Evolutionary conservation across 106 monocot species (phyloP).

Genomic region (Dioscorea dumetorum): DNA sequence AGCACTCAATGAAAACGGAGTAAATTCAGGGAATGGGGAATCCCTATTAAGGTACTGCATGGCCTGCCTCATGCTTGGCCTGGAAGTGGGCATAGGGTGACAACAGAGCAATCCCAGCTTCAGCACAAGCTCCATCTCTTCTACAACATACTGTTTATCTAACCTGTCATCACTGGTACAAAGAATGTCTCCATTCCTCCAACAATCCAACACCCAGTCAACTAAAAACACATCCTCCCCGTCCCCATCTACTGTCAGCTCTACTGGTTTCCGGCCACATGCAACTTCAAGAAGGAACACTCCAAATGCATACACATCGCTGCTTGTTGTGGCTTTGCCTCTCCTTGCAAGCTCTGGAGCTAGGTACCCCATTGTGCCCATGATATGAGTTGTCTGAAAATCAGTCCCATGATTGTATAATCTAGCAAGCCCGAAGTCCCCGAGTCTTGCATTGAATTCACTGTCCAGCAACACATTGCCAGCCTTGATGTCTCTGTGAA

Average conservation of each 20-base stretch:
- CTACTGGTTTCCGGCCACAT: constrained; percentile 17
- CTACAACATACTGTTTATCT: neutral
- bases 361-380: constrained; percentile 16
- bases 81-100: constrained; percentile 1
- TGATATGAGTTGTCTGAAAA: constrained; percentile 1
- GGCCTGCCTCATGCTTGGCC: constrained; percentile 11
- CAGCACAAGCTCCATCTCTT: constrained; percentile 8
- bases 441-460: constrained; percentile 17
- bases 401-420: constrained; percentile 10
- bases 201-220: constrained; percentile 5
- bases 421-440: constrained; percentile 23
- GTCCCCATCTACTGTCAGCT: neutral
- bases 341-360: constrained; percentile 16
- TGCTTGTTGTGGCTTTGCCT: constrained; percentile 11
- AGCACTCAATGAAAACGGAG: neutral
- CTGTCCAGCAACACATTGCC: constrained; percentile 18
- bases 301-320: constrained; percentile 15
- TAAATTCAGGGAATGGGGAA: neutral
- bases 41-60: constrained; percentile 5
- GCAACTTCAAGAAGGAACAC: constrained; percentile 17
- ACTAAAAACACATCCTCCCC: neutral
- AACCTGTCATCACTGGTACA: constrained; percentile 3
- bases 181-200: constrained; percentile 7
- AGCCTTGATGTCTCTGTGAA: constrained; percentile 16
- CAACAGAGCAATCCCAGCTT: constrained; percentile 9